A percentile compares a stretch with the other conserved stretches of the same genome.
These are phyloP conservation scores for Microcos paniculata DNA, from an alignment of 345 rosid species.

Conservation along the genomic window DNA sequence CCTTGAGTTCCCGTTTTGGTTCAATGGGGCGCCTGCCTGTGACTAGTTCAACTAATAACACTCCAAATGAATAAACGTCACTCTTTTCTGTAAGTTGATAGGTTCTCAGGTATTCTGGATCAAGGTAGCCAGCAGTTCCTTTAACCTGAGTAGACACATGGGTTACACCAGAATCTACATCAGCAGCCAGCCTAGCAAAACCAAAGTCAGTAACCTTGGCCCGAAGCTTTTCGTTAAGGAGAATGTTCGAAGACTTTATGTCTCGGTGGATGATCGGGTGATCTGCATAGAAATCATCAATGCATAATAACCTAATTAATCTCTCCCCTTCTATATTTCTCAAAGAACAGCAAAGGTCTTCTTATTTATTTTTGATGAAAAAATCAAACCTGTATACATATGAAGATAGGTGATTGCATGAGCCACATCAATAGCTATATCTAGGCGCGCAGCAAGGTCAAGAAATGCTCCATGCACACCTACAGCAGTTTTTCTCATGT, in stretches of 20 bases:
- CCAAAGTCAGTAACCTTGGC: slow-evolving; percentile 96
- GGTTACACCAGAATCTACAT: slow-evolving; percentile 74
- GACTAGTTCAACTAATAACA: slow-evolving; percentile 70
- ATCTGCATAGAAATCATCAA: slow-evolving; percentile 49
- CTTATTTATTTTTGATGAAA: neutral
- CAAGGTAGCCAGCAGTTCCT: slow-evolving; percentile 96
- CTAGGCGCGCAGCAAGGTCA: slow-evolving; percentile 65
- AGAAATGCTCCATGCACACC: slow-evolving; percentile 60
- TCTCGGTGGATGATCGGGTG: slow-evolving; percentile 96
- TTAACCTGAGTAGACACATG: slow-evolving; percentile 97
- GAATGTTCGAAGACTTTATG: slow-evolving; percentile 93
- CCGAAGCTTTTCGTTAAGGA: slow-evolving; percentile 78
- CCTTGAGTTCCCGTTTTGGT: slow-evolving; percentile 62
- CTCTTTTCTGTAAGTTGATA: slow-evolving; percentile 93
- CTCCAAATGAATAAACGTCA: slow-evolving; percentile 93
- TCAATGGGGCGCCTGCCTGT: slow-evolving; percentile 91
- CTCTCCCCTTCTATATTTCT: neutral
- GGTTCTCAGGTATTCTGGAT: slow-evolving; percentile 84
- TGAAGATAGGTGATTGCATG: slow-evolving; percentile 97
- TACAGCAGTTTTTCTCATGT: slow-evolving; percentile 32
- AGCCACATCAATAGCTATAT: slow-evolving; percentile 81
- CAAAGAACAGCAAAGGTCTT: neutral
- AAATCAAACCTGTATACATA: slow-evolving; percentile 75
- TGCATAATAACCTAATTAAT: slow-evolving; percentile 8
- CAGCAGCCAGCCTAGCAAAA: slow-evolving; percentile 83